These are phyloP conservation scores for Citrus sinensis DNA, from an alignment of 345 rosid genomes.

Conservation along the genomic window DNA sequence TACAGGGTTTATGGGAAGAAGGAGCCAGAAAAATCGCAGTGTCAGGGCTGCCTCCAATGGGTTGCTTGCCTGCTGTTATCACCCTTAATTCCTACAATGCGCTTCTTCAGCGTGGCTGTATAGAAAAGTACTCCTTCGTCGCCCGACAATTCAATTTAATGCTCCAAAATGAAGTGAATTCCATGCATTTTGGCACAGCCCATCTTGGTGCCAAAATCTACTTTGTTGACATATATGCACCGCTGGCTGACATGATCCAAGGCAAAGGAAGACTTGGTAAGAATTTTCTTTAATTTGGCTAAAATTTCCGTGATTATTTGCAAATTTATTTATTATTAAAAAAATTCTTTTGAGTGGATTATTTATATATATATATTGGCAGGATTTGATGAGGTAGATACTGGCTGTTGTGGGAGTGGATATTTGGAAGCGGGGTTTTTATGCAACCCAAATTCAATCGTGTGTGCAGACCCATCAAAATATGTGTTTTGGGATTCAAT, in stretches of 20 bases:
- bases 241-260: conserved; percentile 38
- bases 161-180: conserved; percentile 46
- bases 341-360: background rate
- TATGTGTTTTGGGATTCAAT: conserved; percentile 84
- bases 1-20: conserved; percentile 53
- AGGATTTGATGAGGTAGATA: conserved; percentile 56
- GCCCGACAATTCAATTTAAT: conserved; percentile 45
- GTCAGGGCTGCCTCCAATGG: conserved; percentile 65
- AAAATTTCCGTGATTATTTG: background rate
- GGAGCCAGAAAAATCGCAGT: conserved; percentile 54
- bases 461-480: conserved; percentile 64
- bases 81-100: conserved; percentile 45
- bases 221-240: conserved; percentile 35
- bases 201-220: conserved; percentile 34
- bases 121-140: conserved; percentile 42
- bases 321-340: background rate
- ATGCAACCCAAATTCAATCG: conserved; percentile 57
- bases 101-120: conserved; percentile 41
- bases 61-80: conserved; percentile 72
- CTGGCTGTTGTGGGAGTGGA: conserved; percentile 87
- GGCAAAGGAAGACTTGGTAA: conserved; percentile 40
- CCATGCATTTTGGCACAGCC: conserved; percentile 29
- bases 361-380: background rate
- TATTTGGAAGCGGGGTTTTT: conserved; percentile 49
- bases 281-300: background rate